Evolutionary conservation across 805 yeast species (phyloP).

Genomic region (Candida rishiriensis): DNA sequence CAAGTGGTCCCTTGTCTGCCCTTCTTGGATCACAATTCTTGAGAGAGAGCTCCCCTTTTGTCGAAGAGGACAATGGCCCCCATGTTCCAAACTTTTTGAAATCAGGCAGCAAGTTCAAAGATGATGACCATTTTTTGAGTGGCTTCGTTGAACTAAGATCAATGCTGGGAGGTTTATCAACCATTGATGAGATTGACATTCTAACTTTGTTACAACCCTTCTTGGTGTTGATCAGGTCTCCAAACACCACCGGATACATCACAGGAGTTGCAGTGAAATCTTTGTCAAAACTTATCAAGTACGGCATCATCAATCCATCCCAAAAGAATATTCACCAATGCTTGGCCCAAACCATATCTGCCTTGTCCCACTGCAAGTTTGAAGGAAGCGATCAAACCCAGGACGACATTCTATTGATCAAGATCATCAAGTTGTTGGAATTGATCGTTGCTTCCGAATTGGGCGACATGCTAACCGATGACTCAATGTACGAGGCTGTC

Average conservation of each 20-base stretch:
- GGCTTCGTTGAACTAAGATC: slow-evolving; percentile 77
- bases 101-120: slow-evolving; percentile 28
- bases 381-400: slow-evolving; percentile 91
- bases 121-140: slow-evolving; percentile 57
- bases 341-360: slow-evolving; percentile 60
- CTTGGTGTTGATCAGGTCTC: slow-evolving; percentile 73
- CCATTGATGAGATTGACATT: slow-evolving; percentile 58
- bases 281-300: slow-evolving; percentile 65
- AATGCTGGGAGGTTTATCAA: slow-evolving; percentile 53
- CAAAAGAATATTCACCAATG: slow-evolving; percentile 55
- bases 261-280: slow-evolving; percentile 79
- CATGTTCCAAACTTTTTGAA: slow-evolving; percentile 24
- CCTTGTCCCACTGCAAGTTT: slow-evolving; percentile 90
- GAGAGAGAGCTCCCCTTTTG: slow-evolving; percentile 25
- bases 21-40: slow-evolving; percentile 57
- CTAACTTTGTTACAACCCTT: slow-evolving; percentile 82
- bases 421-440: slow-evolving; percentile 74
- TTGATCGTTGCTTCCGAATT: slow-evolving; percentile 58
- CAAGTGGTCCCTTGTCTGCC: slow-evolving; percentile 72
- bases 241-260: slow-evolving; percentile 79
- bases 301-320: slow-evolving; percentile 54
- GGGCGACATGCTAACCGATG: slow-evolving; percentile 69
- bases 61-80: slow-evolving; percentile 26
- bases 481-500: slow-evolving; percentile 79
- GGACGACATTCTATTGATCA: slow-evolving; percentile 86